These are phyloP conservation scores for Paracamarosporium sp. DNA, from an alignment of 2,329 filamentous ascomycete species.

Conservation along the genomic window DNA sequence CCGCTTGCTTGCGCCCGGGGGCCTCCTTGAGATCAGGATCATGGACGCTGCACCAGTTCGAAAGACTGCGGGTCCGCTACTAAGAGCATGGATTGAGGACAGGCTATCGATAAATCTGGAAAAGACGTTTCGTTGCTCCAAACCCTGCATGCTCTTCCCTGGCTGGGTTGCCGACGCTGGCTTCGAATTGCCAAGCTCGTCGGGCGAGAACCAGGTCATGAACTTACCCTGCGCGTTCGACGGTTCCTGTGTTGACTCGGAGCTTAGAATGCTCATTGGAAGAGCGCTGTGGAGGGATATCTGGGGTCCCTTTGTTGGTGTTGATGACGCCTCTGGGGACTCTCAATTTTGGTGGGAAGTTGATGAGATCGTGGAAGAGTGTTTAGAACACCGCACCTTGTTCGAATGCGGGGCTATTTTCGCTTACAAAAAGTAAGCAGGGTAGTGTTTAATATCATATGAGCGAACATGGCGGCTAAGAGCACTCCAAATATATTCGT, in stretches of 20 bases:
- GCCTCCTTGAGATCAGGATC: conserved; percentile 65
- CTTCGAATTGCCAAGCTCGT: conserved; percentile 44
- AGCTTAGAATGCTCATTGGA: conserved; percentile 44
- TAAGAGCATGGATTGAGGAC: conserved; percentile 68
- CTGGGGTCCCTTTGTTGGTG: conserved; percentile 46
- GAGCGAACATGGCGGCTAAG: too few species aligned
- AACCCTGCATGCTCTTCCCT: conserved; percentile 65
- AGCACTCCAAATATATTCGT: too few species aligned
- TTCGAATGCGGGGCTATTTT: conserved; percentile 46
- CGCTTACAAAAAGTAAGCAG: conserved; percentile 36
- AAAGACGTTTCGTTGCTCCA: conserved; percentile 64
- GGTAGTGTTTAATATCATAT: too few species aligned
- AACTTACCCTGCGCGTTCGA: conserved; percentile 41
- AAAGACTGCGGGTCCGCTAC: conserved; percentile 62
- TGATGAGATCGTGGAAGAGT: conserved; percentile 44
- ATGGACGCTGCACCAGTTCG: conserved; percentile 68
- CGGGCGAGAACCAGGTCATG: conserved; percentile 29
- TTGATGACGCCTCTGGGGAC: conserved; percentile 36
- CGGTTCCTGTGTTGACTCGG: conserved; percentile 28
- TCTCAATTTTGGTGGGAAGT: conserved; percentile 50
- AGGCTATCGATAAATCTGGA: conserved; percentile 67
- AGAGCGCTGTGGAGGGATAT: conserved; percentile 46
- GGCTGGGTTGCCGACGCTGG: conserved; percentile 65
- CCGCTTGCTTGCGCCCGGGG: conserved; percentile 62
- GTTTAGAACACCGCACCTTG: conserved; percentile 41